phyloP scores from a whole-genome alignment of 805 yeast genomes.

The Schizosaccharomyces osmophilus region DNA sequence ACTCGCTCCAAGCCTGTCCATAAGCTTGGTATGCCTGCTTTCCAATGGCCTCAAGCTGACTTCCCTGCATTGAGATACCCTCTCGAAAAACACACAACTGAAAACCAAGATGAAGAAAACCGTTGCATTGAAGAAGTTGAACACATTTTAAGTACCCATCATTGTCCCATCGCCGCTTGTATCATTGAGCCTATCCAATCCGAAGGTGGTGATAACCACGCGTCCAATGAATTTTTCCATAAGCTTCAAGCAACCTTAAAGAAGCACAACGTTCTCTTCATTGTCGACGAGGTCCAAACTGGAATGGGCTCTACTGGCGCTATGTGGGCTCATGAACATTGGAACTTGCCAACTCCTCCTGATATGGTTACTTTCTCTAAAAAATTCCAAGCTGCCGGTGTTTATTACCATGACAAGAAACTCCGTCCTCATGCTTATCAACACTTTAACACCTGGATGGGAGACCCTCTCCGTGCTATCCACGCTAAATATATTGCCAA shows the following conservation, averaged over 20 bases:
- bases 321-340: slow-evolving; percentile 77
- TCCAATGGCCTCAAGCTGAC: slow-evolving; percentile 91
- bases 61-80: slow-evolving; percentile 75
- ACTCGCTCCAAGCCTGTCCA: slow-evolving; percentile 90
- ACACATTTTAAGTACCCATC: slow-evolving; percentile 39
- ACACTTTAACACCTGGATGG: slow-evolving; percentile 87
- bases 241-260: slow-evolving; percentile 54
- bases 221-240: slow-evolving; percentile 53
- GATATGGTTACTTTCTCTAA: slow-evolving; percentile 71
- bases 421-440: slow-evolving; percentile 64
- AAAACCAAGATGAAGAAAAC: slow-evolving; percentile 53
- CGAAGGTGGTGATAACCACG: slow-evolving; percentile 84
- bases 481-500: slow-evolving; percentile 49
- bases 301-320: slow-evolving; percentile 75
- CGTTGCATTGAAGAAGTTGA: slow-evolving; percentile 62
- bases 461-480: slow-evolving; percentile 63
- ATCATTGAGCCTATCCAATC: slow-evolving; percentile 80
- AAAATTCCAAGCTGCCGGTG: slow-evolving; percentile 77
- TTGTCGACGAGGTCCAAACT: slow-evolving; percentile 73
- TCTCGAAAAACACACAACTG: slow-evolving; percentile 35
- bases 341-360: slow-evolving; percentile 48
- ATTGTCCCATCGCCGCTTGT: slow-evolving; percentile 61
- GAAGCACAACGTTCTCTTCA: slow-evolving; percentile 44
- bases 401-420: slow-evolving; percentile 52
- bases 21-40: slow-evolving; percentile 67